Conservation (phyloP, 2,329 filamentous ascomycete genomes). For the Fusarium fujikuroi region DNA sequence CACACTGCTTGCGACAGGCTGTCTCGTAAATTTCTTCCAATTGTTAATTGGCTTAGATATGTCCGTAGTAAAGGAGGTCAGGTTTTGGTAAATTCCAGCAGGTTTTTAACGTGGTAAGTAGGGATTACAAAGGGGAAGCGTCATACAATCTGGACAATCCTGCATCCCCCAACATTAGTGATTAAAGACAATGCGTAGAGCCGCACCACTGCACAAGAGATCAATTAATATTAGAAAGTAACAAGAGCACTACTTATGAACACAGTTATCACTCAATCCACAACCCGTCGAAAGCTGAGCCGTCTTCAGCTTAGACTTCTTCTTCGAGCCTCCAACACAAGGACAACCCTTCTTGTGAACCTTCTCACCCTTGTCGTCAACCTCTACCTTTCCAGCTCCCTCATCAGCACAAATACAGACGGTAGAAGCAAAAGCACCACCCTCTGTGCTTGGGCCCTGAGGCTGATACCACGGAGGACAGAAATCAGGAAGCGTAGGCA, state of each 20-base stretch:
- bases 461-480: slow-evolving; percentile 10
- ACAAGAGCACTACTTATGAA: neutral
- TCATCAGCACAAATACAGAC: neutral
- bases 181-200: fast-evolving
- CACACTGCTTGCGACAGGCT: neutral
- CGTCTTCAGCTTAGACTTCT: neutral
- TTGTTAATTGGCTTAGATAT: too few species aligned
- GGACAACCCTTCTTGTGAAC: neutral
- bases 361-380: neutral
- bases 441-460: neutral
- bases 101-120: too few species aligned
- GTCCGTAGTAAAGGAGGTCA: fast-evolving
- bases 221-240: neutral
- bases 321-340: neutral
- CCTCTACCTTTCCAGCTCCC: neutral
- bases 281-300: neutral
- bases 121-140: too few species aligned
- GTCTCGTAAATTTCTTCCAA: neutral
- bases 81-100: fast-evolving
- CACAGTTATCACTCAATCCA: neutral
- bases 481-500: neutral
- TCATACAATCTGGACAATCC: neutral
- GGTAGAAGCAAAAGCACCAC: neutral
- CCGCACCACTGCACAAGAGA: neutral
- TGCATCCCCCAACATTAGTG: fast-evolving